Base-by-base conservation (phyloP, 208 protist species). In the Trypanosoma cruzi region DNA sequence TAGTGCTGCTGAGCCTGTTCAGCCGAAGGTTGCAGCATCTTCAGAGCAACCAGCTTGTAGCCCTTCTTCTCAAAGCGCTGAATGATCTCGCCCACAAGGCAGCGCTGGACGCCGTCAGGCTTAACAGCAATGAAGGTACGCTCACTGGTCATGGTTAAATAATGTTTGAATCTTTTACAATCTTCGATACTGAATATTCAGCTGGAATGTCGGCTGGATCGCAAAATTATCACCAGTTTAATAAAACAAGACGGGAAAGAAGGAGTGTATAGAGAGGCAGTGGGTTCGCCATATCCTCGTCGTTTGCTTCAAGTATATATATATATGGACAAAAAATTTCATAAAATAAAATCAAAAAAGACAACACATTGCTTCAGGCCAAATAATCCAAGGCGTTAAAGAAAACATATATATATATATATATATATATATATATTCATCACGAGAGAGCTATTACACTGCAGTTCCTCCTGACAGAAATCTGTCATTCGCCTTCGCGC, bases 101-200 rank as follows among this genome's bases (percentile, higher is more conserved):
- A 85, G 57, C 94, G 93, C 86, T 98, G 96, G 68, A 99, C 95
- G 70, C 94, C 96, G 68, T 98, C 96, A 44, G 93, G 94, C 88
- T 99, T 98, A 75, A 99, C 80, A 56, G 93, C 92, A 75, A 99
- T 98, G 83, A 98, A 98, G 50, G 97, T 99, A 59, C 97, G 89
- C 79, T 99, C 97, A 68, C 75, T 86, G 46, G 84, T 68, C 83
- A 92, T 91, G 42, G 48, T 57, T 4, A 52, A 26, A 34, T 26
- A 53, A 22, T 22, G 26, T 37, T 67, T 49, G 31, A 24, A 31
- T 55, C 28, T 8, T 26, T 34, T 28, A 59, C 1, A 72, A n/a
- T n/a, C n/a, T n/a, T n/a, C n/a, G n/a, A n/a, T n/a, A n/a, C n/a
- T n/a, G n/a, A n/a, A n/a, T n/a, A n/a, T n/a, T n/a, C n/a, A n/a